Percentiles rank a stretch among this genome's conserved stretches.
phyloP scores from a whole-genome alignment of 441 rosid species.

The Viola pubescens region DNA sequence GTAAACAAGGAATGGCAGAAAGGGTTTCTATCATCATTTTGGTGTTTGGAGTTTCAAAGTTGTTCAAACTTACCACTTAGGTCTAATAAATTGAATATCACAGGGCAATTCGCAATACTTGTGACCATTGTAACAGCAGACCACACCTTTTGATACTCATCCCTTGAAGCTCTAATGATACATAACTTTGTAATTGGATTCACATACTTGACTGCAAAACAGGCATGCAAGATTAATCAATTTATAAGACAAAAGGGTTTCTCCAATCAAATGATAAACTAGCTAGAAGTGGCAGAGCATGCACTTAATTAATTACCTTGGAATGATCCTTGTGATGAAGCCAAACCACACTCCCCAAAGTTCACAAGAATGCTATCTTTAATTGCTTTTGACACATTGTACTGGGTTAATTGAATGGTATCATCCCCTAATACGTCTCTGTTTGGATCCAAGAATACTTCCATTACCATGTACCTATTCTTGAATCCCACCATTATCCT shows the following conservation, averaged over 20 bases:
- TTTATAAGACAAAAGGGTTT: not conserved
- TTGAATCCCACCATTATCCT: slow-evolving; percentile 66
- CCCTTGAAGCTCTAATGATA: slow-evolving; percentile 60
- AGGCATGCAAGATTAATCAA: not conserved
- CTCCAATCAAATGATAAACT: not conserved
- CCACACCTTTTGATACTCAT: slow-evolving; percentile 64
- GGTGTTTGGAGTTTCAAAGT: not conserved
- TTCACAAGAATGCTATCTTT: slow-evolving; percentile 52
- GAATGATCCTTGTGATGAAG: slow-evolving; percentile 56
- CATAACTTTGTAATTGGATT: slow-evolving; percentile 68
- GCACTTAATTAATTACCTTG: slow-evolving; percentile 25
- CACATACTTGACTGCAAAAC: slow-evolving; percentile 50
- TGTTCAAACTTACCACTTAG: slow-evolving; percentile 42
- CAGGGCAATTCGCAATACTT: slow-evolving; percentile 52
- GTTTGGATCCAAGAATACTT: slow-evolving; percentile 65
- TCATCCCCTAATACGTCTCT: slow-evolving; percentile 43
- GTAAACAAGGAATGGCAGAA: not conserved
- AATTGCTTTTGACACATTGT: slow-evolving; percentile 57
- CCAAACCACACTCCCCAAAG: slow-evolving; percentile 72
- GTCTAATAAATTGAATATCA: slow-evolving; percentile 57
- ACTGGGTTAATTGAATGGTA: slow-evolving; percentile 58
- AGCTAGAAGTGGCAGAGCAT: not conserved
- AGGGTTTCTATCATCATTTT: not conserved
- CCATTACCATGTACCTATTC: slow-evolving; percentile 73
- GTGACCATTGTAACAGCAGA: slow-evolving; percentile 62